Evolutionary conservation across 2,329 filamentous ascomycete species (phyloP), one percentile per base, ranked within the genome.

Genomic region (Fusarium floridanum): DNA sequence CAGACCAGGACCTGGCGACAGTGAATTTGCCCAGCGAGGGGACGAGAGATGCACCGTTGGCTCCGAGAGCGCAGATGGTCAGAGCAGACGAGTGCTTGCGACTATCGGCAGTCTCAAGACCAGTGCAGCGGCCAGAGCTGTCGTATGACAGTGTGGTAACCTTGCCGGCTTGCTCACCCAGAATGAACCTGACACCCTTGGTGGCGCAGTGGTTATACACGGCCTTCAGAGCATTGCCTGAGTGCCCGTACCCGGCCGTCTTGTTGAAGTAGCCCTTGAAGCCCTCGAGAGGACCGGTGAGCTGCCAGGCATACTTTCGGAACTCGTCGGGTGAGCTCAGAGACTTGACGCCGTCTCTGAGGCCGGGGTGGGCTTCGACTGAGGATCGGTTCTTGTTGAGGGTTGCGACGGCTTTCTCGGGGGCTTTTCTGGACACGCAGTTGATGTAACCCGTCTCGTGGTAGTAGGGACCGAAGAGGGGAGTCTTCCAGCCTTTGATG

Each of bases 381-480:
- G 57, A 62, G 34, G 56, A 34, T 27, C 24, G 64, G 45, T 39
- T 61, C 45, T 56, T 67, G 59, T 67, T 27, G 24, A 70, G 59
- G 11, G 53, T 39, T 17, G 32, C 34, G 20, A 63, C n/a, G 39
- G 65, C 55, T 22, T 71, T 68, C 11, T 55, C 55, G 7, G 68
- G 68, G 14, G 68, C 61, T 20, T 43, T 36, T n/a, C 65, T 65
- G 22, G 68, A 71, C 4, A 59, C 57, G 20, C 60, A 63, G 27
- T 64, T 62, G 22, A 71, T 71, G 61, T 68, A 71, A 9, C 66
- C 65, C 4, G 65, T 68, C 48, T 68, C 34, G 48, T 71, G 65
- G 20, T 65, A 71, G 48, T 68, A 57, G 22, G 63, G 69, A 32
- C 66, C 63, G 29, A 69, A 71, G 6, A 71, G 55, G 32, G 66